Evolutionary conservation across 768 basidiomycete species (phyloP).

Genomic region (Collybia sordida): DNA sequence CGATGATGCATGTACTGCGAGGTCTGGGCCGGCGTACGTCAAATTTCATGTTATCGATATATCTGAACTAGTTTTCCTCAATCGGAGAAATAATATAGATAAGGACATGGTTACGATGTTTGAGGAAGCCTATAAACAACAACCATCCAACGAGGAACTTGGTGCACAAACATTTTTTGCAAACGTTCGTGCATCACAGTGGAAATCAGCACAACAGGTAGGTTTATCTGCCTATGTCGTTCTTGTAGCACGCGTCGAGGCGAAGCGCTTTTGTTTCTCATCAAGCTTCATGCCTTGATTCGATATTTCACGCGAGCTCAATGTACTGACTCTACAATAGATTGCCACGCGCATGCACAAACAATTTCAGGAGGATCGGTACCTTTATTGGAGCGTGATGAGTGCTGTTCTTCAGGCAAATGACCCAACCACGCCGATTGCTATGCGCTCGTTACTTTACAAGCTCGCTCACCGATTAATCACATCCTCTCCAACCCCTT

Average conservation of each 20-base stretch:
- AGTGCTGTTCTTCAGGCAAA: slow-evolving; percentile 81
- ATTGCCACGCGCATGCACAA: slow-evolving; percentile 81
- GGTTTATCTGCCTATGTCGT: slow-evolving; percentile 3
- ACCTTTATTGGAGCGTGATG: slow-evolving; percentile 82
- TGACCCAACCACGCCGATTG: slow-evolving; percentile 57
- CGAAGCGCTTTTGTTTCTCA: no score
- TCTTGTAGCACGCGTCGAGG: not conserved
- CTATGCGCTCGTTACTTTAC: slow-evolving; percentile 67
- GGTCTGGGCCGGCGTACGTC: slow-evolving; percentile 67
- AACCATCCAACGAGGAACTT: slow-evolving; percentile 80
- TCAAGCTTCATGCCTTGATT: not conserved
- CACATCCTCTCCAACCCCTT: slow-evolving; percentile 59
- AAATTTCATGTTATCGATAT: not conserved
- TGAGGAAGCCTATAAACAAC: slow-evolving; percentile 81
- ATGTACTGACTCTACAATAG: slow-evolving; percentile 31
- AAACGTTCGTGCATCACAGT: slow-evolving; percentile 74
- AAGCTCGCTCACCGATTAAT: slow-evolving; percentile 79
- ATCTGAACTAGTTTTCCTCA: slow-evolving; percentile 4
- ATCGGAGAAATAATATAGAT: slow-evolving; percentile 34
- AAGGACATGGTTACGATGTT: slow-evolving; percentile 83
- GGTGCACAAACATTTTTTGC: slow-evolving; percentile 85
- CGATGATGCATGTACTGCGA: slow-evolving; percentile 83
- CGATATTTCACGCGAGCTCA: not conserved
- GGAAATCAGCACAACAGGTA: slow-evolving; percentile 87
- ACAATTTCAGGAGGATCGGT: slow-evolving; percentile 79